Evolutionary conservation across 805 yeast species (phyloP), one percentile per base, ranked within the genome.

Genomic region (Pichia cephalocereana): DNA sequence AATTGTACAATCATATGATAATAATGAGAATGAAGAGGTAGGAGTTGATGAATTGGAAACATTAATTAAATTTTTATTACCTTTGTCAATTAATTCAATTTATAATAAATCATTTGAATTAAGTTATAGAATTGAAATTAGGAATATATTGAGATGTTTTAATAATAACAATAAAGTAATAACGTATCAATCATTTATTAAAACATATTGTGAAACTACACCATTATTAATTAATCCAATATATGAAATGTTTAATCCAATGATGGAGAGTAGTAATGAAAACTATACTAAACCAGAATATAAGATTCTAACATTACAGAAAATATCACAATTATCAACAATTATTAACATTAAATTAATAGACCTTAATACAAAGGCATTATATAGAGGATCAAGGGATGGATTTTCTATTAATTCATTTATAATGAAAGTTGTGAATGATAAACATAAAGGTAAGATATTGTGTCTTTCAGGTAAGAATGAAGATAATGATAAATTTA

Each of bases 351-450:
- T 41, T 23, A 23, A 23, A 23, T 6, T 6, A 14, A 23, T 57
- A 63, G 1, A 73, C 68, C 30, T 53, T 76, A 5, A 76, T 40
- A 59, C 85, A 46, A 70, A 78, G 41, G 79, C 78, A 55, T 71
- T 90, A 11, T 90, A 82, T 57, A 70, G 74, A 9, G 96, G 95
- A 0, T 68, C 87, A 10, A 83, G 78, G 43, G 71, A 80, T 44
- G 98, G 98, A 2, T 91, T 86, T 61, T 86, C 96, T 0, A 86
- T 90, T 75, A 69, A 95, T 31, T 83, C 96, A 0, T 75, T 91
- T 49, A 96, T 90, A 64, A 76, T 83, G 48, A 86, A 82, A 53
- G 84, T 83, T 0, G 79, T 87, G 69, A 87, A 89, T 57, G 91
- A 97, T 96, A 80, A 78, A 19, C 23, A 19, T 55, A 96, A 96